Conservation (phyloP, 768 basidiomycete species). For the Amyloporia xantha region DNA sequence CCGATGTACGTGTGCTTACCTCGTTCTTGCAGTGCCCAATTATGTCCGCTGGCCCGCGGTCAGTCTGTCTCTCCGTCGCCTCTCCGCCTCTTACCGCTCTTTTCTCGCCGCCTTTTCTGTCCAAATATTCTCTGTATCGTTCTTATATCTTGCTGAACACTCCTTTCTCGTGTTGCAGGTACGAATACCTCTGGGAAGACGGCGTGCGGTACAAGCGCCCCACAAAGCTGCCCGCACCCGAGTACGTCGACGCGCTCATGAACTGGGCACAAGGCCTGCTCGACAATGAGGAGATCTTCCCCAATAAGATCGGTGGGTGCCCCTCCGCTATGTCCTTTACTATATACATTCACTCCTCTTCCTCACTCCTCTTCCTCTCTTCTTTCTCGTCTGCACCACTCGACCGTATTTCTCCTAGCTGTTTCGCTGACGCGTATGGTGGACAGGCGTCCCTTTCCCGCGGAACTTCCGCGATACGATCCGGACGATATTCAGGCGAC, state of each 20-base stretch:
- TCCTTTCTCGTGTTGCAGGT: no score
- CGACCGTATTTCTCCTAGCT: no score
- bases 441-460: slow-evolving; percentile 81
- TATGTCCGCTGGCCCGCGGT: slow-evolving; percentile 95
- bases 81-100: background rate
- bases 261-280: slow-evolving; percentile 93
- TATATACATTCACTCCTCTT: background rate
- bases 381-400: no score
- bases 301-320: slow-evolving; percentile 81
- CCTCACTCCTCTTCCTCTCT: no score
- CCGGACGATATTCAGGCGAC: slow-evolving; percentile 81
- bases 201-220: slow-evolving; percentile 81
- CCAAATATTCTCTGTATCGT: no score
- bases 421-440: no score
- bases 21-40: slow-evolving; percentile 65
- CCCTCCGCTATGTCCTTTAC: slow-evolving; percentile 7
- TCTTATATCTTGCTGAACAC: no score
- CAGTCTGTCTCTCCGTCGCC: slow-evolving; percentile 19
- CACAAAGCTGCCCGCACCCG: slow-evolving; percentile 90
- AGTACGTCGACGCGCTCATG: slow-evolving; percentile 98
- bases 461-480: slow-evolving; percentile 86
- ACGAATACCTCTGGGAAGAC: slow-evolving; percentile 94
- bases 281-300: slow-evolving; percentile 90
- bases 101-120: no score
- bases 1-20: background rate